Evolutionary conservation across 2,329 filamentous ascomycete species (phyloP), one percentile per base, ranked within the genome.

Genomic region (Penicillium frequentans): DNA sequence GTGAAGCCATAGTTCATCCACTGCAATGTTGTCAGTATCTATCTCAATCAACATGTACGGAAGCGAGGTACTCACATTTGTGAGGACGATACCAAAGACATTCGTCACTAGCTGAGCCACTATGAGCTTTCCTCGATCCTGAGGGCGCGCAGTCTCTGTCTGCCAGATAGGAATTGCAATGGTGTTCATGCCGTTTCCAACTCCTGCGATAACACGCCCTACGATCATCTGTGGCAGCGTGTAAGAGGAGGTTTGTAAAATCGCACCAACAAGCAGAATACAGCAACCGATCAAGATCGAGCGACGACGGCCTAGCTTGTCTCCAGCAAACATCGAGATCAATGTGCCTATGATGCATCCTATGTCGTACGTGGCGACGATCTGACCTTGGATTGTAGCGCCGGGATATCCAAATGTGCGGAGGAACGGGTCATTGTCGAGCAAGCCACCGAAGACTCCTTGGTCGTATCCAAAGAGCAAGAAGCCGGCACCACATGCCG

Each of bases 131-230:
- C 59, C 59, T 24, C 59, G 56, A 47, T 55, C n/a, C 13, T 54
- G 9, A 7, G 50, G 37, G 8, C 19, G n/a, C 10, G 56, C 39
- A 7, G 51, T 56, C n/a, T 59, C 56, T 5, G 39, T 35, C 68
- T 79, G 77, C 58, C 78, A 81, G 3, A 75, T 76, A 3, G 78
- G 78, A 35, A 80, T 77, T 0, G 77, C 79, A 5, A 69, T 73
- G 3, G 77, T 80, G 65, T 80, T 81, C 64, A 81, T 77, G 7
- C 79, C 79, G 53, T 79, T 81, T 14, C 78, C 79, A 16, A 81
- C 57, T 23, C 79, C 79, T 14, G 78, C 80, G 29, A 81, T 70
- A 0, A 72, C 71, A 7, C 79, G 72, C 9, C 79, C 79, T 44
- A 80, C 67, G 57, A 80, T 80, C 64, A 80, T 76, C 55, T 81